Evolutionary conservation across 768 basidiomycete genomes (phyloP).

Genomic region (Auricularia auricula-judae): DNA sequence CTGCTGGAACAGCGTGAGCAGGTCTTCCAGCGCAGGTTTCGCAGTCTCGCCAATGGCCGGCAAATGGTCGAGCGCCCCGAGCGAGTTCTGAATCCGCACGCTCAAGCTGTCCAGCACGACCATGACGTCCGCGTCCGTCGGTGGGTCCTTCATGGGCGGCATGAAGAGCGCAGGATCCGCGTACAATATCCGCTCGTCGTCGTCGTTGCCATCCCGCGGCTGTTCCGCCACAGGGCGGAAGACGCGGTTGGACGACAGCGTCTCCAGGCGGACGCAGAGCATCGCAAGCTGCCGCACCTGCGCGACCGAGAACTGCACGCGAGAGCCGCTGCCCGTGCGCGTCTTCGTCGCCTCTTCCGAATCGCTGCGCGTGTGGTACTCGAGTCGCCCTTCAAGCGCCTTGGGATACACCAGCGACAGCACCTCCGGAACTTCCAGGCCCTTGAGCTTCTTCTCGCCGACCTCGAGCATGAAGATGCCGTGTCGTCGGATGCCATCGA

Average conservation of each 20-base stretch:
- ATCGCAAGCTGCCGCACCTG: constrained; percentile 65
- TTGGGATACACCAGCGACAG: constrained; percentile 78
- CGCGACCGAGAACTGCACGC: constrained; percentile 56
- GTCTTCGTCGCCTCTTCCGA: constrained; percentile 4
- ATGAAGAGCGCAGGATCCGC: constrained; percentile 54
- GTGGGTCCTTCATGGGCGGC: constrained; percentile 57
- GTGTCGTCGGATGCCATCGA: constrained; percentile 67
- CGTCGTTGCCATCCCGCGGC: constrained; percentile 22
- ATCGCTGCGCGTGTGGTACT: constrained; percentile 20
- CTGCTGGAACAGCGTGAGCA: neutral
- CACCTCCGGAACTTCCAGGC: constrained; percentile 81
- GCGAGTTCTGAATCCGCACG: constrained; percentile 65
- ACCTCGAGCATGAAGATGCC: constrained; percentile 61
- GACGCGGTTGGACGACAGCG: constrained; percentile 50
- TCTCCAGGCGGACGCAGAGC: constrained; percentile 71
- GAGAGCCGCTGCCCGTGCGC: constrained; percentile 27
- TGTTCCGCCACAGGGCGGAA: constrained; percentile 38
- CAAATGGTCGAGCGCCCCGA: constrained; percentile 20
- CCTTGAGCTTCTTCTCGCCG: constrained; percentile 90
- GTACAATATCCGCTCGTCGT: constrained; percentile 30
- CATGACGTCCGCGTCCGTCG: constrained; percentile 62
- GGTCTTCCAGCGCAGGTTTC: neutral
- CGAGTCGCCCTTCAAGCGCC: constrained; percentile 59
- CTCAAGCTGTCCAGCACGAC: constrained; percentile 67
- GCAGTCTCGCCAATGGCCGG: neutral